Percentiles rank a stretch among this genome's conserved stretches.
phyloP scores from a whole-genome alignment of 2,329 filamentous ascomycete genomes.

The Penicillium sp. region DNA sequence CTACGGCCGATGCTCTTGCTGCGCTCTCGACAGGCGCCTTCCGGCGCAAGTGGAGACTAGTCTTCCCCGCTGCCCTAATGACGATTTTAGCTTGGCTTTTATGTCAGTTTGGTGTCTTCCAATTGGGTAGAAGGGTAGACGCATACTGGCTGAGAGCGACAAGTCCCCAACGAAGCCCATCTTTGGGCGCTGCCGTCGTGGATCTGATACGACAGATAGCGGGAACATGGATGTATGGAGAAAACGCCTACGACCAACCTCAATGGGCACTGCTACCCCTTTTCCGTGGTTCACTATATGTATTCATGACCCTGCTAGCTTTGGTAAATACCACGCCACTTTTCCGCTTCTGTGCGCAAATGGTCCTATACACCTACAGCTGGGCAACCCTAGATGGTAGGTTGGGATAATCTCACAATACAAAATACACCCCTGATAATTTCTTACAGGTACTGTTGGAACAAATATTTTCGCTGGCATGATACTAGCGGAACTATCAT shows the following conservation, averaged over 20 bases:
- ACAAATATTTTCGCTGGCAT: constrained; percentile 63
- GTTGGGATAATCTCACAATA: neutral
- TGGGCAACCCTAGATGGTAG: constrained; percentile 36
- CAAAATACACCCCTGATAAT: neutral
- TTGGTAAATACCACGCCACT: constrained; percentile 49
- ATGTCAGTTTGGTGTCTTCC: constrained; percentile 56
- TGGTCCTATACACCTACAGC: constrained; percentile 49
- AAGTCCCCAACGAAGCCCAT: constrained; percentile 43
- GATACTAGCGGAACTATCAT: constrained; percentile 57
- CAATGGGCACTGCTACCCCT: constrained; percentile 59
- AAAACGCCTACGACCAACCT: constrained; percentile 55
- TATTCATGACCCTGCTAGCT: constrained; percentile 54
- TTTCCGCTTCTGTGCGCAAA: constrained; percentile 49
- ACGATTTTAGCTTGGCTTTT: constrained; percentile 56
- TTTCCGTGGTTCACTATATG: constrained; percentile 53
- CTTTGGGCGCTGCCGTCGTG: constrained; percentile 42
- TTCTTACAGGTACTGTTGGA: constrained; percentile 45
- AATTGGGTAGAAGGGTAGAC: constrained; percentile 55
- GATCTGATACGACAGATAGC: constrained; percentile 47
- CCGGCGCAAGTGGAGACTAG: constrained; percentile 56
- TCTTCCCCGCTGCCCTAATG: constrained; percentile 56
- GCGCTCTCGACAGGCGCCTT: constrained; percentile 58
- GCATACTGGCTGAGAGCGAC: constrained; percentile 58
- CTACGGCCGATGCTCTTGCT: constrained; percentile 52
- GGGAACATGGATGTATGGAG: constrained; percentile 51